Base-by-base conservation (phyloP, 495 filamentous ascomycete species). In the Podospora pseudocomata region DNA sequence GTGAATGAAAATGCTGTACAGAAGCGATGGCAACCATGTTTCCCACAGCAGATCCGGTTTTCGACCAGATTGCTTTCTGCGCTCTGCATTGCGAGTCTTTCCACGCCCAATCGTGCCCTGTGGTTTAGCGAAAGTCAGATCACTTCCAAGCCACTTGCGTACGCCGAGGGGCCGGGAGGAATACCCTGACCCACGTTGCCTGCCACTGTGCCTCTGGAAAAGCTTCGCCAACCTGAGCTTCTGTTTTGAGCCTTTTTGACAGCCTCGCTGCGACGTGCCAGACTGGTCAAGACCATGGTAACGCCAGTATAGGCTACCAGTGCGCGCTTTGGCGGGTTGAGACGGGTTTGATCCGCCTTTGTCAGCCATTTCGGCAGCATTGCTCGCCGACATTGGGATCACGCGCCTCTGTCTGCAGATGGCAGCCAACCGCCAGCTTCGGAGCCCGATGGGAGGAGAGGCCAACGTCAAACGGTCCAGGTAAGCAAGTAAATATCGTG, bases 121-220 rank as follows among this genome's bases (percentile, higher is more conserved):
- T 23, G 3, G 19, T 20, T 58, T 20, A 58, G 55, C 55, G 55
- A 58, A 26, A 11, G 55, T 58, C 55, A 58, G 55, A 20, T 58
- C 55, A 58, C 23, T 19, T 7, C 55, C 55, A 58, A 49, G 55
- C 55, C 55, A 58, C 55, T 58, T 58, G 55, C 55, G 55, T 58
- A 58, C n/a, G 55, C 55, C 55, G n/a, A 58, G 55, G 23, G n/a
- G n/a, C 39, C 39, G 39, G 39, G 39, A 49, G 13, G 55, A 9
- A 20, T 58, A 58, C 55, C n/a, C 55, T 58, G n/a, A 20, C 23
- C n/a, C n/a, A 58, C 55, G 23, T 58, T 58, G 18, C 9, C 39
- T 49, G 54, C 16, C 5, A 19, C 55, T 58, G n/a, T 19, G 55
- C 55, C n/a, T 20, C 18, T 58, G 55, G 18, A 58, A 58, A 58